These are phyloP conservation scores for Petrea volubilis DNA, from an alignment of 257 asterid species.

Conservation along the genomic window DNA sequence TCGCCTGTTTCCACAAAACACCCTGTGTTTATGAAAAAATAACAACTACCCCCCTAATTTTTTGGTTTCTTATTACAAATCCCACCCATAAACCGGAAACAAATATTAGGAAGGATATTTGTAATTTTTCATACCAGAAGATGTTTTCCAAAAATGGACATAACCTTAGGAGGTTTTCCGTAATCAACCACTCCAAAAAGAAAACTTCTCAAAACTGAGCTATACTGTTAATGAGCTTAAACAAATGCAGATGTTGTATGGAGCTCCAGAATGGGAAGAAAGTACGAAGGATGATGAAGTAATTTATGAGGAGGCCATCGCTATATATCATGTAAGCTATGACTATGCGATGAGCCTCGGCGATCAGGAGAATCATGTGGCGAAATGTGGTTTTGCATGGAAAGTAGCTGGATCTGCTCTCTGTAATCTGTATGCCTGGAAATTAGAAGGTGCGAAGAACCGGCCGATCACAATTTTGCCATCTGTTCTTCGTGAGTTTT, in stretches of 20 bases:
- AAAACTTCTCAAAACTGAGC: too few relatives aligned
- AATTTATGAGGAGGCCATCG: slow-evolving; percentile 59
- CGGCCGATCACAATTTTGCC: slow-evolving; percentile 42
- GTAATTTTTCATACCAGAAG: too few relatives aligned
- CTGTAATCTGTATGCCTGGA: slow-evolving; percentile 39
- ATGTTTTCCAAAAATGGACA: too few relatives aligned
- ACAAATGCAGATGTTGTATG: slow-evolving; percentile 59
- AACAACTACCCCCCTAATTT: too few relatives aligned
- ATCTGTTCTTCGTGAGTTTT: slow-evolving; percentile 48
- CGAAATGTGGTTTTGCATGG: slow-evolving; percentile 74
- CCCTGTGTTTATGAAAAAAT: too few relatives aligned
- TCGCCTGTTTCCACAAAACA: too few relatives aligned
- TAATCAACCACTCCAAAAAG: too few relatives aligned
- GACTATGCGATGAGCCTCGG: slow-evolving; percentile 27
- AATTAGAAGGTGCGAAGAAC: slow-evolving; percentile 35
- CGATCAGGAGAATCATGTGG: neutral
- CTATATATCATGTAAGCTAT: slow-evolving; percentile 55
- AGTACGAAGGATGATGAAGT: slow-evolving; percentile 34
- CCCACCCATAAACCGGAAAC: too few relatives aligned
- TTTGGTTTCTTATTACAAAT: too few relatives aligned
- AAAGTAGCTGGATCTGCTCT: slow-evolving; percentile 73
- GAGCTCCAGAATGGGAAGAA: slow-evolving; percentile 57
- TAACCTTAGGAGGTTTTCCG: too few relatives aligned
- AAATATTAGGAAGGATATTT: too few relatives aligned
- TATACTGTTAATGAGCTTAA: too few relatives aligned